phyloP scores from a whole-genome alignment of 805 yeast genomes.

The Starmera amethionina region DNA sequence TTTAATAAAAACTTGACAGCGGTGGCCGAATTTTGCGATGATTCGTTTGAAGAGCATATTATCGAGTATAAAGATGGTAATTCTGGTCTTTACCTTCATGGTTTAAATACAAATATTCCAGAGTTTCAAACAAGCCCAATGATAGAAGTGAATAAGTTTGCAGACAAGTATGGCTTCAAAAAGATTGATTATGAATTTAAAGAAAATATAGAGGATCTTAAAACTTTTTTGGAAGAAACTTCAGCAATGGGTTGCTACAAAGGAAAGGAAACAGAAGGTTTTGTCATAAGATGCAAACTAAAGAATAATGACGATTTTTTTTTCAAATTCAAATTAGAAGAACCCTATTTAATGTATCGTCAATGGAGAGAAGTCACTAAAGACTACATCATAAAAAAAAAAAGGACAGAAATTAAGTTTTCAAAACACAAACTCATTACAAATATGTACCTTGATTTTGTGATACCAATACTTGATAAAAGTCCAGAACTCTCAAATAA shows the following conservation, averaged over 20 bases:
- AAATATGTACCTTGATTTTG: slow-evolving; percentile 59
- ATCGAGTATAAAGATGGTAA: slow-evolving; percentile 54
- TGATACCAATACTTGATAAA: slow-evolving; percentile 40
- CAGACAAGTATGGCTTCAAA: slow-evolving; percentile 59
- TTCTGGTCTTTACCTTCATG: slow-evolving; percentile 87
- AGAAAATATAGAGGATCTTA: slow-evolving; percentile 30
- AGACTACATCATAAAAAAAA: slow-evolving; percentile 28
- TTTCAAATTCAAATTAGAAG: slow-evolving; percentile 91
- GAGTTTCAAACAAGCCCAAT: slow-evolving; percentile 58
- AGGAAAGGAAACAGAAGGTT: slow-evolving; percentile 79
- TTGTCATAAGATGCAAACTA: slow-evolving; percentile 65
- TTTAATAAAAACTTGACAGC: slow-evolving; percentile 57
- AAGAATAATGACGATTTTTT: slow-evolving; percentile 41
- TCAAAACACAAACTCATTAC: slow-evolving; percentile 51
- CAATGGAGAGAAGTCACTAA: slow-evolving; percentile 85
- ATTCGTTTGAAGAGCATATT: slow-evolving; percentile 87
- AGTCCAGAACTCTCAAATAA: slow-evolving; percentile 36
- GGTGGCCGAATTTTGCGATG: slow-evolving; percentile 90
- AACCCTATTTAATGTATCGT: slow-evolving; percentile 87
- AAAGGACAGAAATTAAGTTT: slow-evolving; percentile 27
- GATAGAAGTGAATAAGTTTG: slow-evolving; percentile 50
- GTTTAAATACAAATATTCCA: slow-evolving; percentile 62
- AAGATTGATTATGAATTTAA: slow-evolving; percentile 38
- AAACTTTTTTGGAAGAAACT: slow-evolving; percentile 42
- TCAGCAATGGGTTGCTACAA: slow-evolving; percentile 62